These are phyloP conservation scores for Parastagonospora avenae DNA, from an alignment of 2,329 filamentous ascomycete genomes.

Conservation along the genomic window DNA sequence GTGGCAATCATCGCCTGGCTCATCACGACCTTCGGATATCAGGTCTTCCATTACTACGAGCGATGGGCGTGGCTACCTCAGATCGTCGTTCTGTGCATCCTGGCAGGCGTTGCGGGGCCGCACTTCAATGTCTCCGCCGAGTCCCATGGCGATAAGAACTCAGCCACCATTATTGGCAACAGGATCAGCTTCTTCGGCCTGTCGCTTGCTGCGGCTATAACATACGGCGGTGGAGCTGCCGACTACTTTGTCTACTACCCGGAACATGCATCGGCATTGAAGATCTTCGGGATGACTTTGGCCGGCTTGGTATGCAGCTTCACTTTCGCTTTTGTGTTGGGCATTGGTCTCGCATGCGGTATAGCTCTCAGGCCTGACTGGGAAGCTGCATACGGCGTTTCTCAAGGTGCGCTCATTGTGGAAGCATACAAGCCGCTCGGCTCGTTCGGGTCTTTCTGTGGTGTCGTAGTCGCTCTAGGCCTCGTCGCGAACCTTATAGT, in stretches of 20 bases:
- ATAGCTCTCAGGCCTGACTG: conserved; percentile 59
- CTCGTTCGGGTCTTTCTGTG: conserved; percentile 69
- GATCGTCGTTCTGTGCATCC: conserved; percentile 63
- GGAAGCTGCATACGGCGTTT: conserved; percentile 61
- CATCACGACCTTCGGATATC: conserved; percentile 71
- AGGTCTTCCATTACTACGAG: conserved; percentile 71
- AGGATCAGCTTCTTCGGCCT: conserved; percentile 73
- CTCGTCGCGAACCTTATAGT: conserved; percentile 70
- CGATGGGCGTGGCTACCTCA: conserved; percentile 70
- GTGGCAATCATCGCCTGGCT: conserved; percentile 66
- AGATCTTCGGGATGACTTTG: conserved; percentile 63
- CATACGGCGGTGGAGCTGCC: conserved; percentile 66
- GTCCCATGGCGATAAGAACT: conserved; percentile 56
- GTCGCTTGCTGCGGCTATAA: conserved; percentile 67
- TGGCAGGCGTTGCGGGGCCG: conserved; percentile 65
- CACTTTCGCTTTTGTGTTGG: conserved; percentile 65
- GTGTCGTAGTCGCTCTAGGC: conserved; percentile 67
- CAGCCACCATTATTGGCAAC: conserved; percentile 59
- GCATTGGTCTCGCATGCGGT: conserved; percentile 67
- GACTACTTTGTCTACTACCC: conserved; percentile 73
- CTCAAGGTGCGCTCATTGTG: conserved; percentile 68
- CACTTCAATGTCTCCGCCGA: conserved; percentile 62
- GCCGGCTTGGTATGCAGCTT: conserved; percentile 63
- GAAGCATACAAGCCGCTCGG: conserved; percentile 65
- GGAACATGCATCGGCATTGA: conserved; percentile 55